Conservation (phyloP, 305 asterid species). For the Fraxinus latifolia region DNA sequence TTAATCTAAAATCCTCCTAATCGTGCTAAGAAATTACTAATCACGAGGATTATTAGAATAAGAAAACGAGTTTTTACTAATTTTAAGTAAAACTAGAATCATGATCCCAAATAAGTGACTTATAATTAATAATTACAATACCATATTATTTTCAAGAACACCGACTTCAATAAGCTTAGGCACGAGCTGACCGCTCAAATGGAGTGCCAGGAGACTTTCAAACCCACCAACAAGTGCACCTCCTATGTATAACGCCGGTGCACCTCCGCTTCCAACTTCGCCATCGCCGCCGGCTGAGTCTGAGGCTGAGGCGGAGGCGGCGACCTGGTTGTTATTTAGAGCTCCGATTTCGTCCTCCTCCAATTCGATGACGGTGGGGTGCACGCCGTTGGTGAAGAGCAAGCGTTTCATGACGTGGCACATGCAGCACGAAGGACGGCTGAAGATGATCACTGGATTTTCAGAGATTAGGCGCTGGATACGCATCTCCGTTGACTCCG, state of each 20-base stretch:
- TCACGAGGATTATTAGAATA: neutral
- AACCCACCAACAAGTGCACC: slow-evolving; percentile 79
- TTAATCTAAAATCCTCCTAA: neutral
- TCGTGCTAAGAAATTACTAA: slow-evolving; percentile 2
- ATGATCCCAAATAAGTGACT: neutral
- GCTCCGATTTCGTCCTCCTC: slow-evolving; percentile 83
- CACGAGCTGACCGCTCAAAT: slow-evolving; percentile 71
- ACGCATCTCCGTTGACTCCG: slow-evolving; percentile 74
- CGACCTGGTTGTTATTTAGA: slow-evolving; percentile 23
- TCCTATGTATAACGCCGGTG: slow-evolving; percentile 72
- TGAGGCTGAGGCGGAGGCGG: neutral
- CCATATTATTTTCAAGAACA: slow-evolving; percentile 26
- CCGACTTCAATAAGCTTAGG: slow-evolving; percentile 85
- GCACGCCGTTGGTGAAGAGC: slow-evolving; percentile 67
- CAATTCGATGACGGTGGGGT: slow-evolving; percentile 78
- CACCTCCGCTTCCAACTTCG: neutral
- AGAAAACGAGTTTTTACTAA: neutral
- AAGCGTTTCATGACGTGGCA: slow-evolving; percentile 85
- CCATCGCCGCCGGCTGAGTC: neutral
- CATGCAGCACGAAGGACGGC: slow-evolving; percentile 86
- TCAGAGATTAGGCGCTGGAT: slow-evolving; percentile 74
- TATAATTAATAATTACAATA: neutral
- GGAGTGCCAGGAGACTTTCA: slow-evolving; percentile 72
- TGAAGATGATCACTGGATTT: slow-evolving; percentile 73
- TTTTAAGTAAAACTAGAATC: neutral